Base-by-base conservation (phyloP, 495 filamentous ascomycete genomes). In the Aspergillus nidulans region DNA sequence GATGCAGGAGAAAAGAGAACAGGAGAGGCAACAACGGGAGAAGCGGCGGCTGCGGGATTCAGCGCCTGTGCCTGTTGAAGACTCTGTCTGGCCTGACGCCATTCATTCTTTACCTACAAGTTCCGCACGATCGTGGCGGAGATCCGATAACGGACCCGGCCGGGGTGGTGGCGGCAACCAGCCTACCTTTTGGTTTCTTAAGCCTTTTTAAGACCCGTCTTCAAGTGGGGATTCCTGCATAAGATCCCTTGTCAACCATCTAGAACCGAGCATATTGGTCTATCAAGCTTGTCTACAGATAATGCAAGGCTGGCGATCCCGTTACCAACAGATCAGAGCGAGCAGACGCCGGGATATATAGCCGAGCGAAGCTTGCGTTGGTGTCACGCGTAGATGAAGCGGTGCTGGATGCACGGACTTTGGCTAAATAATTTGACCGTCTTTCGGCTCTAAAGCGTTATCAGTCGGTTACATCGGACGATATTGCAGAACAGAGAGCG, bases 151-250 rank as follows among this genome's bases (percentile, higher is more conserved):
- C 57, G 57, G 61, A 63, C 56, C 46, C 45, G 47, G 42, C 60
- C 60, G 56, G 60, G 32, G 60, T 63, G 60, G 56, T n/a, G 44
- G 15, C 16, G n/a, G n/a, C n/a, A n/a, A n/a, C n/a, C n/a, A n/a
- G n/a, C n/a, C n/a, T n/a, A n/a, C n/a, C n/a, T n/a, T n/a, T n/a
- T n/a, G n/a, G n/a, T n/a, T n/a, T n/a, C n/a, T n/a, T n/a, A n/a
- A 8, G 19, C 4, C 19, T 50, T 6, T 12, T 9, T 13, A 34
- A 34, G 9, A 34, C 8, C 15, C 9, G 10, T n/a, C 3, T 18
- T 18, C 2, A 39, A 18, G 36, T 39, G 36, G 36, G 36, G 36
- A 18, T 39, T 18, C 36, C 13, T 39, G 15, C n/a, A 39, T 39
- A 16, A 39, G 18, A 16, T 39, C 36, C 15, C 30, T 34, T 34